Evolutionary conservation across 768 basidiomycete species (phyloP), one percentile per base, ranked within the genome.

Genomic region (Tylopilus sp.): DNA sequence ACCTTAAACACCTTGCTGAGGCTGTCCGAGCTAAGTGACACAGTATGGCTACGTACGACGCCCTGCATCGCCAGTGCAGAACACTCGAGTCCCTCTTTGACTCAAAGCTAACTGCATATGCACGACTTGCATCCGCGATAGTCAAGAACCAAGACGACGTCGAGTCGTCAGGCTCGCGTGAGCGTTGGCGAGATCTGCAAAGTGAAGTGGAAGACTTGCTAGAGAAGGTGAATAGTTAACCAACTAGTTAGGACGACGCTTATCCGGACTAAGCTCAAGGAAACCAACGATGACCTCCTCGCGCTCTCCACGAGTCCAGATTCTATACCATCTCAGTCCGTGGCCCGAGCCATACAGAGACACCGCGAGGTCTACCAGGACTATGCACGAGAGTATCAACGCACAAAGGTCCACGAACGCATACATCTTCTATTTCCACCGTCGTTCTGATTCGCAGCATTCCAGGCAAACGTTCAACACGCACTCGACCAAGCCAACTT

Each of bases 11-110:
- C 39, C 25, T 28, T 42, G 11, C 28, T 28, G 28, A 8, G 28
- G 7, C 28, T 5, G 28, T 28, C 28, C 28, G 28, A 28, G 28
- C 28, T n/a, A 22, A 26, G 25, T 26, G 9, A 55, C 43, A 22
- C 44, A 21, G 4, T 33, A 91, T 90, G 88, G 76, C 85, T 51
- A 83, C 75, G 58, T 95, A 94, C 73, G 95, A 98, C 60, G 81
- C 86, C 49, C 78, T 98, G 28, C 89, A 97, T 62, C 76, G 22
- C 20, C 47, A 46, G 17, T 21, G 28, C 28, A 28, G 28, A 61
- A 94, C 94, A 5, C 82, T 98, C 23, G 95, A 98, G 66, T 91
- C 92, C 41, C 79, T 92, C 21, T 88, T 98, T 56, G 92, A 97
- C 65, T 74, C 88, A 28, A 95, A 97, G 68, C 78, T 99, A 26